phyloP scores from a whole-genome alignment of 495 filamentous ascomycete species.

The Tuber microsphaerosporum region DNA sequence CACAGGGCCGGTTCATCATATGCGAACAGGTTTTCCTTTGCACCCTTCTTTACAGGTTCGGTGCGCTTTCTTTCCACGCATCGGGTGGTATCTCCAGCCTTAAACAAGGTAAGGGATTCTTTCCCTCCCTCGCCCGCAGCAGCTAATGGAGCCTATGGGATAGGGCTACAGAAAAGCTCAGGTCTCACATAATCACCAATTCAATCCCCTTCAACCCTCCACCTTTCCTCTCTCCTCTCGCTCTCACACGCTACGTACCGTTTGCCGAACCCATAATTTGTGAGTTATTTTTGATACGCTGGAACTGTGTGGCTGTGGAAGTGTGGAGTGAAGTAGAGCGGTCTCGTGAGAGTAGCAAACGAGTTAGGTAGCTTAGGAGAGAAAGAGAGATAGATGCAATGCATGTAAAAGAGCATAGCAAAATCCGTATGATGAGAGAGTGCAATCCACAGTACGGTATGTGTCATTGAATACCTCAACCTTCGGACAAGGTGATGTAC shows the following conservation, averaged over 20 bases:
- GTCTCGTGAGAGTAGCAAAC: background rate
- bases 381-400: background rate
- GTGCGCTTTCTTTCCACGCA: background rate
- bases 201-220: background rate
- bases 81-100: background rate
- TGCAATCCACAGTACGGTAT: background rate
- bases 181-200: constrained; percentile 1
- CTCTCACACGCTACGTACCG: background rate
- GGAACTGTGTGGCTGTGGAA: background rate
- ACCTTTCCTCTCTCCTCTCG: background rate
- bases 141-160: background rate
- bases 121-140: background rate
- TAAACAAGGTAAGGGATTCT: background rate
- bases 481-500: background rate
- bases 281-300: constrained; percentile 5
- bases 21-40: background rate
- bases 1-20: background rate
- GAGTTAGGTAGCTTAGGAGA: background rate
- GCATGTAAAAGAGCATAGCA: background rate
- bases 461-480: background rate
- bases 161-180: background rate
- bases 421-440: background rate
- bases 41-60: background rate
- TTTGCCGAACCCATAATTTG: background rate
- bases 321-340: background rate